These are phyloP conservation scores for Coniophora puteana DNA, from an alignment of 1,284 basidiomycete genomes.

Conservation along the genomic window DNA sequence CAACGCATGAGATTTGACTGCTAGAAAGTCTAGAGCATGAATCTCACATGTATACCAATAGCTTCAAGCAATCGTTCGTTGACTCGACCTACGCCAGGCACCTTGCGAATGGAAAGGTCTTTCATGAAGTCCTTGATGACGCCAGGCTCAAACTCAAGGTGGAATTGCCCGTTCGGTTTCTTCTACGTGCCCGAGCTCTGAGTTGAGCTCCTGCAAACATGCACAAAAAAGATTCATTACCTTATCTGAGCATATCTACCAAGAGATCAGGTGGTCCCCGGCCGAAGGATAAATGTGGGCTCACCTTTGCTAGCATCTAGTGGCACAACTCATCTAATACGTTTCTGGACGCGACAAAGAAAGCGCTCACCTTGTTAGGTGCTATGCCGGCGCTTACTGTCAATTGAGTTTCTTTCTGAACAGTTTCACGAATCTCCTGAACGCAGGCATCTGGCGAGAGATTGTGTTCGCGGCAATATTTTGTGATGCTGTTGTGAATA, in stretches of 20 bases:
- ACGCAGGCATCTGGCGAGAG: constrained; percentile 76
- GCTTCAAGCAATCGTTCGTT: constrained; percentile 84
- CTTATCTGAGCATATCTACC: constrained; percentile 91
- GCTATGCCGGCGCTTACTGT: constrained; percentile 95
- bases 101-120: constrained; percentile 74
- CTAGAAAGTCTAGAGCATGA: background rate
- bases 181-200: constrained; percentile 46
- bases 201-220: constrained; percentile 1
- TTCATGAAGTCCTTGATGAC: constrained; percentile 73
- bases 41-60: constrained; percentile 73
- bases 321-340: constrained; percentile 17
- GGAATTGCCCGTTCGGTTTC: constrained; percentile 92
- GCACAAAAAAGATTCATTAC: constrained; percentile 28
- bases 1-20: constrained; percentile 3
- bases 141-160: constrained; percentile 63
- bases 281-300: constrained; percentile 6
- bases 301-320: constrained; percentile 80
- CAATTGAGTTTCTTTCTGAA: constrained; percentile 74
- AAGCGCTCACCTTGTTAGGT: constrained; percentile 66
- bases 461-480: constrained; percentile 66
- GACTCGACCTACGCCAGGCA: constrained; percentile 87
- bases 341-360: constrained; percentile 11
- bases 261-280: constrained; percentile 4
- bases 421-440: constrained; percentile 66
- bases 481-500: constrained; percentile 56